Percentiles rank a stretch among this genome's conserved stretches.
Evolutionary conservation across 768 basidiomycete genomes (phyloP).

Genomic region (Exsudoporus frostii): DNA sequence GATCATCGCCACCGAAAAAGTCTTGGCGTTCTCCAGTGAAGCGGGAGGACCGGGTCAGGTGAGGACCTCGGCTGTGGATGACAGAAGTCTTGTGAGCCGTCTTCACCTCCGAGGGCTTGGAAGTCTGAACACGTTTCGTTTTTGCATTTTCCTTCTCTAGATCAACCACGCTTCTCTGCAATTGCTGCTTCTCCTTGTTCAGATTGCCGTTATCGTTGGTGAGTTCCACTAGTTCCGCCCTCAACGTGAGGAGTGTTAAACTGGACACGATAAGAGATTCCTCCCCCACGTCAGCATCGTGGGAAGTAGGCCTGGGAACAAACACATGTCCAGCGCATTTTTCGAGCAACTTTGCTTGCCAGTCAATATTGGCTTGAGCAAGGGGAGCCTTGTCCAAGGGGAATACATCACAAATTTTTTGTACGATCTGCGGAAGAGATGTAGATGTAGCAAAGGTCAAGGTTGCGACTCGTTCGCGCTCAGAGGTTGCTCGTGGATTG

Average conservation of each 20-base stretch:
- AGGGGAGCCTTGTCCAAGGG: constrained; percentile 38
- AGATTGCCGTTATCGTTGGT: constrained; percentile 28
- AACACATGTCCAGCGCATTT: constrained; percentile 57
- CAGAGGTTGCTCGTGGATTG: constrained; percentile 54
- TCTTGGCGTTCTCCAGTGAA: neutral
- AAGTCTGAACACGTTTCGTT: neutral
- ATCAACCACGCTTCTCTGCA: constrained; percentile 26
- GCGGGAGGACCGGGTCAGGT: neutral
- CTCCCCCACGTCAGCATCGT: constrained; percentile 20
- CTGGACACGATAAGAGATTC: constrained; percentile 47
- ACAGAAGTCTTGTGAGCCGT: neutral
- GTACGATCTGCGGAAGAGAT: constrained; percentile 39
- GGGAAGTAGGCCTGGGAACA: constrained; percentile 31
- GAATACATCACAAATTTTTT: constrained; percentile 43
- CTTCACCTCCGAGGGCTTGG: neutral
- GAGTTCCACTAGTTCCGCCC: constrained; percentile 39
- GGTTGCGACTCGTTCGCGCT: constrained; percentile 48
- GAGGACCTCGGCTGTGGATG: neutral
- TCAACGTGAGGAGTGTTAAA: constrained; percentile 42
- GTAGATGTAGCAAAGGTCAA: constrained; percentile 51
- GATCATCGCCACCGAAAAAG: neutral
- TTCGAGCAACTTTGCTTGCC: constrained; percentile 53
- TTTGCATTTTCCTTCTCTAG: constrained; percentile 15
- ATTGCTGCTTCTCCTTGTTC: constrained; percentile 16
- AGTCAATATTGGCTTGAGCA: constrained; percentile 39